Evolutionary conservation across 1,284 basidiomycete species (phyloP), one percentile per base, ranked within the genome.

Genomic region (Malassezia sympodialis): DNA sequence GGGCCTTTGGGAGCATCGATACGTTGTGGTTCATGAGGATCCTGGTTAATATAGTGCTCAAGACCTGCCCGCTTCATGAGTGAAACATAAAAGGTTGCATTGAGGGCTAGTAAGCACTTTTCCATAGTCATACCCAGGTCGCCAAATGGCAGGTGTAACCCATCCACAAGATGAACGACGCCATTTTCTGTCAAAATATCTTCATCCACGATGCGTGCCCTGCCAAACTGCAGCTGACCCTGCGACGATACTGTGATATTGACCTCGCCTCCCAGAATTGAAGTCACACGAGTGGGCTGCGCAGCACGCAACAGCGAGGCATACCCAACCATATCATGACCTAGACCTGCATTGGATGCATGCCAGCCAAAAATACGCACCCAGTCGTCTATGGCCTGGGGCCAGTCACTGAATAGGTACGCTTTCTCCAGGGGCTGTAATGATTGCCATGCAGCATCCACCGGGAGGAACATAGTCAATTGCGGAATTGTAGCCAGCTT

Each of bases 41-140:
- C 59, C 34, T 56, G 52, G 46, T 60, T 60, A 30, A 58, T 62
- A 39, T 85, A 80, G 4, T 80, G 72, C 23, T 85, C 80, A 12
- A 78, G 64, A 24, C 66, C 68, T 5, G 72, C 75, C 15, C 83
- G 84, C 66, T 85, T 80, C 61, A 93, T 88, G 67, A 96, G 82
- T 61, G 90, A 82, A 44, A 98, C 88, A 73, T 98, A 96, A 27
- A 82, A 81, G 0, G 87, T 87, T 72, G 90, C 94, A 68, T 96
- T 89, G 56, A 96, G 80, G 0, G 87, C 82, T 21, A 93, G 79
- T 5, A 94, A 82, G 59, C 84, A 90, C 76, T 98, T 96, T 77
- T 98, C 93, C 5, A 90, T 85, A 1, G 88, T 93, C 41, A 93
- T 78, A 61, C 82, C 80, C 42, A 98, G 82, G 28, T 85, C 80